Conservation (phyloP, 108 stramenopile species). For the Pseudonitzschia multiseries region DNA sequence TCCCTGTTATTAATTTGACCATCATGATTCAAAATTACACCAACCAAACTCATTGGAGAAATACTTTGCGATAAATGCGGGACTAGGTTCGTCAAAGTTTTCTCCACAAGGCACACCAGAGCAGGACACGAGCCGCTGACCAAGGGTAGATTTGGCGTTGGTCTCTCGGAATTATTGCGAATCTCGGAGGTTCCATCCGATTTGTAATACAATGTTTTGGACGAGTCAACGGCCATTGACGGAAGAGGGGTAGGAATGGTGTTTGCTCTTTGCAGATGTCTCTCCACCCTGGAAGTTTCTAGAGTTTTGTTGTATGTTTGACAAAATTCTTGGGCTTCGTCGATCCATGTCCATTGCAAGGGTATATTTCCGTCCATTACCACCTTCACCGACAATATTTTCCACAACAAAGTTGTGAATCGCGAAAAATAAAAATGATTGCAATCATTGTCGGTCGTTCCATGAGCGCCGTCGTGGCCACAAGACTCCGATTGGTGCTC, state of each 20-base stretch:
- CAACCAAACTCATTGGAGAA: slow-evolving; percentile 70
- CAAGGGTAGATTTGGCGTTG: slow-evolving; percentile 57
- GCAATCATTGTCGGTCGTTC: not conserved
- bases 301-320: slow-evolving; percentile 41
- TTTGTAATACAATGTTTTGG: slow-evolving; percentile 25
- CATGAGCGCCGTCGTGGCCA: not conserved
- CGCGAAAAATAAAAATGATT: slow-evolving; percentile 12
- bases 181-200: slow-evolving; percentile 38
- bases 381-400: slow-evolving; percentile 48
- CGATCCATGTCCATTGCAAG: slow-evolving; percentile 68
- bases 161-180: slow-evolving; percentile 1
- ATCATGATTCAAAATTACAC: slow-evolving; percentile 18
- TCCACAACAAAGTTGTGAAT: slow-evolving; percentile 49
- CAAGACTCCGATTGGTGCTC: not conserved
- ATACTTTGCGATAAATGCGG: slow-evolving; percentile 83
- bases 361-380: slow-evolving; percentile 78
- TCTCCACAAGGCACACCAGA: slow-evolving; percentile 98
- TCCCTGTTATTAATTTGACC: not conserved
- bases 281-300: too few relatives aligned
- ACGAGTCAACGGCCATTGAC: slow-evolving; percentile 33
- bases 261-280: slow-evolving; percentile 24
- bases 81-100: slow-evolving; percentile 77
- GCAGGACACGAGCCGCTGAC: slow-evolving; percentile 96
- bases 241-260: slow-evolving; percentile 26
- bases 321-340: slow-evolving; percentile 82